Evolutionary conservation across 805 yeast species (phyloP), one percentile per base, ranked within the genome.

Genomic region (Candida takata): DNA sequence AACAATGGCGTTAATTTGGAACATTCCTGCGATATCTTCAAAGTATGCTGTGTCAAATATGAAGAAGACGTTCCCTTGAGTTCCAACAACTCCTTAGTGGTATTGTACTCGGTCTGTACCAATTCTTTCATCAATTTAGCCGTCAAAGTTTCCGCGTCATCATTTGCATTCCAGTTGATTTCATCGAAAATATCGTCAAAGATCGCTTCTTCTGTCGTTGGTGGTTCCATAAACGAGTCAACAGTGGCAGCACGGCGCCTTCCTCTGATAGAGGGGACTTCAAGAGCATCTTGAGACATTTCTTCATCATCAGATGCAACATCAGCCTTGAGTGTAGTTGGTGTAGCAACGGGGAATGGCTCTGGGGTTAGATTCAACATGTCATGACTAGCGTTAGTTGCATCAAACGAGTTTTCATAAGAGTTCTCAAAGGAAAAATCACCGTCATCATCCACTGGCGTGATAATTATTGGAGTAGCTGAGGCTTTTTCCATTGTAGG

Each of bases 161-260:
- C 95, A 5, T 66, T 60, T 2, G 79, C 70, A 20, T 72, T 71
- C 92, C 95, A 90, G 23, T 78, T 75, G 16, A 87, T 69, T 42
- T 84, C 90, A 20, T 81, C 84, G 38, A 88, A 70, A 11, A 85
- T 57, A 41, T 84, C 94, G 33, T 77, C 80, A 21, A 69, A 64
- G 2, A 61, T 57, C 4, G 58, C 40, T 12, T 48, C 47, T 6
- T 36, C 38, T 6, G 26, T 33, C 18, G 37, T 45, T 19, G 44
- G 42, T 54, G 50, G 33, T 28, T 62, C 67, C 34, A 57, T 55
- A 0, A 66, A 59, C 3, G 65, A 46, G 13, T 59, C 61, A 19
- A 50, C 46, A 0, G 58, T 49, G 21, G 50, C 48, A 5, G 47
- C 55, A 41, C 57, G 47, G n/a, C 42, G 33, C 32, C 48, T 31